Conservation (phyloP, 257 asterid species). For the Prunella vulgaris region DNA sequence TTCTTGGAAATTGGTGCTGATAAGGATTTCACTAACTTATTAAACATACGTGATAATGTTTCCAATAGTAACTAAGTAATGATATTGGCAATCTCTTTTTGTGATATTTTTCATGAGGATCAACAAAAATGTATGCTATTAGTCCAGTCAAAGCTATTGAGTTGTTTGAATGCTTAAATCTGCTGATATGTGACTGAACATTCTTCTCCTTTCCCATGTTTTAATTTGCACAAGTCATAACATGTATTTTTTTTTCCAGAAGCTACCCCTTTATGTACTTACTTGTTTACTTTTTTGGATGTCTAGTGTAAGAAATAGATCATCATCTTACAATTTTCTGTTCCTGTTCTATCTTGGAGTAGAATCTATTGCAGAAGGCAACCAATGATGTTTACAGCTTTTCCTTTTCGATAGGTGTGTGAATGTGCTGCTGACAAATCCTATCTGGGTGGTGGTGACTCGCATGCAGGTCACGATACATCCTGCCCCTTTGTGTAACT, state of each 20-base stretch:
- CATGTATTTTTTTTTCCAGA: not conserved
- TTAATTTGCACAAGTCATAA: not conserved
- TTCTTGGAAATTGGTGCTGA: not conserved
- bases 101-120: not conserved
- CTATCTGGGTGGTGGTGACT: constrained; percentile 96
- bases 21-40: not conserved
- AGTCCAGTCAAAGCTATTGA: not conserved
- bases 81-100: not conserved
- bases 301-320: not conserved
- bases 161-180: constrained; percentile 8
- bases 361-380: constrained; percentile 2
- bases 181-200: not conserved
- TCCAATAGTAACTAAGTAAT: not conserved
- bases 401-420: constrained; percentile 58
- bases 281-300: not conserved
- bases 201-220: not conserved
- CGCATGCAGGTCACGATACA: constrained; percentile 80
- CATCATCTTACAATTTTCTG: not conserved
- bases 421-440: constrained; percentile 92
- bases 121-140: not conserved
- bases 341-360: not conserved
- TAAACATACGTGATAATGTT: not conserved
- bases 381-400: constrained; percentile 17
- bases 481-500: constrained; percentile 5
- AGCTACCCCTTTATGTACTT: not conserved